Evolutionary conservation across 2,329 filamentous ascomycete species (phyloP), one percentile per base, ranked within the genome.

Genomic region (Gyromitra esculenta): DNA sequence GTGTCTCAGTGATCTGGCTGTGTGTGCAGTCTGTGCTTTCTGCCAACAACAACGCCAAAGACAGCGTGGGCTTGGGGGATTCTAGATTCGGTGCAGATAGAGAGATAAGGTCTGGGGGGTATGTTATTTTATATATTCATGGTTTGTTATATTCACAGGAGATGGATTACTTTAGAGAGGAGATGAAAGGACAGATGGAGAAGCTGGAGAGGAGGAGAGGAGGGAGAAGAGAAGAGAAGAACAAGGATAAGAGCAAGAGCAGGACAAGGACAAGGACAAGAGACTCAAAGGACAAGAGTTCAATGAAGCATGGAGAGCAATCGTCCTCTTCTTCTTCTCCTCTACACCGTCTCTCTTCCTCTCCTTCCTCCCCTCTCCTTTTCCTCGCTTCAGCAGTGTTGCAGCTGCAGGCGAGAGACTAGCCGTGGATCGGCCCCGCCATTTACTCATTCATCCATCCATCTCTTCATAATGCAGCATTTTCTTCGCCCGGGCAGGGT

Each of bases 31-130:
- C 63, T 68, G 63, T 70, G 72, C 45, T 48, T 50, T 48, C 35
- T 62, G 39, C 72, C 59, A 75, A 59, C 72, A 75, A 75, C 65
- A 75, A 75, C 65, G 25, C 43, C 21, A 39, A 68, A 54, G 31
- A 41, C 43, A 67, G 71, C 39, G 57, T 57, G 63, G 63, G 43
- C 18, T 50, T 25, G 48, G 9, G 31, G 21, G 62, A 52, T 64
- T 63, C 45, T 70, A 74, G 18, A 48, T 56, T 50, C 5, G 45
- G 56, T n/a, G 45, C 13, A 35, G 64, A 45, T 31, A 37, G 62
- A 21, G 39, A 66, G 72, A 74, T 75, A 64, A 75, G 65, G 48
- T 48, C 37, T 5, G 43, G 43, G 13, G n/a, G 50, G 57, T 63
- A 67, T 62, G 64, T 35, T 43, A 74, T 68, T 60, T 48, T 73